Percentiles rank a stretch among this genome's conserved stretches.
These are phyloP conservation scores for Tolypocladium sp. DNA, from an alignment of 2,329 filamentous ascomycete species.

Conservation along the genomic window DNA sequence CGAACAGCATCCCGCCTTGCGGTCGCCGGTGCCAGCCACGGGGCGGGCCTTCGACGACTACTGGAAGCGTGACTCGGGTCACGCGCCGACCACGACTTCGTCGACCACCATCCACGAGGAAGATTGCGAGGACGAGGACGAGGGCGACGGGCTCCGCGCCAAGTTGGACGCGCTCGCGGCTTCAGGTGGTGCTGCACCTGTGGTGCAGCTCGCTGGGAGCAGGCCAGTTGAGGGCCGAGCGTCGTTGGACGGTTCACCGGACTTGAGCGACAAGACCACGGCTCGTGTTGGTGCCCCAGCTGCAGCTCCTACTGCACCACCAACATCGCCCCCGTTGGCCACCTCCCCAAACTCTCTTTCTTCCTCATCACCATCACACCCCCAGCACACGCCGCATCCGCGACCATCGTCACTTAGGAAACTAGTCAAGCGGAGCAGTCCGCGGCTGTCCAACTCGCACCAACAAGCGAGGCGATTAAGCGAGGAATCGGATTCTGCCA, in stretches of 20 bases:
- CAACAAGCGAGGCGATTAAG: conserved; percentile 11
- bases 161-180: not conserved
- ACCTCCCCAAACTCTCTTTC: not conserved
- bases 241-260: conserved; percentile 1
- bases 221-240: conserved; percentile 6
- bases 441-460: conserved; percentile 13
- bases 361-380: not conserved
- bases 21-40: conserved; percentile 14
- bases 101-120: conserved; percentile 28
- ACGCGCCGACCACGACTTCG: conserved; percentile 30
- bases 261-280: conserved; percentile 1
- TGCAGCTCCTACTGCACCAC: not conserved
- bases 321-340: conserved; percentile 1
- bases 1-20: conserved; percentile 45
- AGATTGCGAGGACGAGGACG: conserved; percentile 26
- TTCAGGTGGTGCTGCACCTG: not conserved
- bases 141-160: not conserved
- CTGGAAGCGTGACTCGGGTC: conserved; percentile 47
- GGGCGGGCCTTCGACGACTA: conserved; percentile 26
- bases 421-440: conserved; percentile 17
- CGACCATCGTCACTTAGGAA: conserved; percentile 5
- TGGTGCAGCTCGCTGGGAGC: conserved; percentile 4
- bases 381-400: not conserved
- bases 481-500: conserved; percentile 10
- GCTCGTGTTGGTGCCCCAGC: conserved; percentile 9